phyloP scores from a whole-genome alignment of 2,329 filamentous ascomycete genomes.

The Myrmaecium sp. region DNA sequence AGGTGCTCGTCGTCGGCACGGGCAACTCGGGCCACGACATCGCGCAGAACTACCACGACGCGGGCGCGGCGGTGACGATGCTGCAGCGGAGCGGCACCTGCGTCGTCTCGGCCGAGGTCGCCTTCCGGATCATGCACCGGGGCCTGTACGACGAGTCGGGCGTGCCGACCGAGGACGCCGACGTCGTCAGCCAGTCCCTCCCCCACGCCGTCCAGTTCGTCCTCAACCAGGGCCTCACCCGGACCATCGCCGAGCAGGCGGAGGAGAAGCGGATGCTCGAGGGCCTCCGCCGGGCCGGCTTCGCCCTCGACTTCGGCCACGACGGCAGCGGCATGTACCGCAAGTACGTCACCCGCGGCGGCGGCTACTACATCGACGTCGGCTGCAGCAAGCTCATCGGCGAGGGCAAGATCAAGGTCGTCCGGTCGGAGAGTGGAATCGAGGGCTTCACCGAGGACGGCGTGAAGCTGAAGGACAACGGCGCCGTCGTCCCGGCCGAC shows the following conservation, averaged over 20 bases:
- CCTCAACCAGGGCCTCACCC: constrained; percentile 32
- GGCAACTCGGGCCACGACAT: constrained; percentile 57
- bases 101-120: constrained; percentile 40
- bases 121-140: constrained; percentile 32
- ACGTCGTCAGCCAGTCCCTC: constrained; percentile 40
- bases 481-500: constrained; percentile 39
- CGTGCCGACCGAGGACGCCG: constrained; percentile 48
- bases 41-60: constrained; percentile 48
- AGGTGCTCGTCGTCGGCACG: constrained; percentile 47
- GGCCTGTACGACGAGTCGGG: constrained; percentile 30
- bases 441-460: constrained; percentile 29
- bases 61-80: constrained; percentile 51
- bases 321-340: constrained; percentile 39
- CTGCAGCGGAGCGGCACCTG: constrained; percentile 51
- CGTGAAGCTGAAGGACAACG: constrained; percentile 32
- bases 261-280: constrained; percentile 24
- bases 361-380: constrained; percentile 56
- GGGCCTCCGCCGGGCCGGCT: constrained; percentile 38
- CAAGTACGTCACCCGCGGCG: constrained; percentile 49
- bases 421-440: constrained; percentile 32
- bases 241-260: constrained; percentile 15
- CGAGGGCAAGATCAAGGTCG: constrained; percentile 47
- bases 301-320: constrained; percentile 41
- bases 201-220: constrained; percentile 45
- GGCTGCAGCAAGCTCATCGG: constrained; percentile 45